phyloP scores from a whole-genome alignment of 345 rosid genomes.

The Raphanus raphanistrum region DNA sequence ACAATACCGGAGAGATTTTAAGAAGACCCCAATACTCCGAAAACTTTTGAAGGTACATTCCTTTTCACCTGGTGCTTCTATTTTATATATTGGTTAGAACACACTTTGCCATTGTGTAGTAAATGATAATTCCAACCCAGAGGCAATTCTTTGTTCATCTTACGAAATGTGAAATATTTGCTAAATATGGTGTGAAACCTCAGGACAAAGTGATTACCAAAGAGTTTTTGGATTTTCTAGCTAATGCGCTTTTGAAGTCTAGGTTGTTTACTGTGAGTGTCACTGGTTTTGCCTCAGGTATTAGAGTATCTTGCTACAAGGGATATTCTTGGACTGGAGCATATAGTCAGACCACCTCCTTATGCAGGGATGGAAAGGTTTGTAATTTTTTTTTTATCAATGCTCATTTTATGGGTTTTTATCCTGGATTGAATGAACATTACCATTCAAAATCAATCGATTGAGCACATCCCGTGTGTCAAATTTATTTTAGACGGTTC shows the following conservation, averaged over 20 bases:
- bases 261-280: slow-evolving; percentile 13
- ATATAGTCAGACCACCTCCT: not conserved
- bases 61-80: no score
- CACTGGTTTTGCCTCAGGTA: slow-evolving; percentile 53
- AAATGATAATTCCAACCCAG: slow-evolving; percentile 11
- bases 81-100: slow-evolving; percentile 2
- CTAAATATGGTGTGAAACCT: not conserved
- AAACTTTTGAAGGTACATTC: slow-evolving; percentile 86
- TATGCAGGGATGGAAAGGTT: slow-evolving; percentile 88
- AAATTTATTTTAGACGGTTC: not conserved
- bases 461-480: not conserved
- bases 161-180: not conserved
- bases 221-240: not conserved
- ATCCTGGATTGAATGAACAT: slow-evolving; percentile 4
- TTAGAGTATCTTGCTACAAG: slow-evolving; percentile 81
- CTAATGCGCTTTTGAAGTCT: not conserved
- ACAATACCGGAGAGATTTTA: slow-evolving; percentile 83
- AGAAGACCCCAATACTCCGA: slow-evolving; percentile 92
- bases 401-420: slow-evolving; percentile 3
- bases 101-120: not conserved
- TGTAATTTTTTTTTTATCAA: not conserved
- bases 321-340: slow-evolving; percentile 31
- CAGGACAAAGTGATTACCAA: not conserved
- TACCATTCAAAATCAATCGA: not conserved
- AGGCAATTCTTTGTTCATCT: slow-evolving; percentile 11